Evolutionary conservation across 352 stramenopile genomes (phyloP), one percentile per base, ranked within the genome.

Genomic region (Sclerospora graminicola): DNA sequence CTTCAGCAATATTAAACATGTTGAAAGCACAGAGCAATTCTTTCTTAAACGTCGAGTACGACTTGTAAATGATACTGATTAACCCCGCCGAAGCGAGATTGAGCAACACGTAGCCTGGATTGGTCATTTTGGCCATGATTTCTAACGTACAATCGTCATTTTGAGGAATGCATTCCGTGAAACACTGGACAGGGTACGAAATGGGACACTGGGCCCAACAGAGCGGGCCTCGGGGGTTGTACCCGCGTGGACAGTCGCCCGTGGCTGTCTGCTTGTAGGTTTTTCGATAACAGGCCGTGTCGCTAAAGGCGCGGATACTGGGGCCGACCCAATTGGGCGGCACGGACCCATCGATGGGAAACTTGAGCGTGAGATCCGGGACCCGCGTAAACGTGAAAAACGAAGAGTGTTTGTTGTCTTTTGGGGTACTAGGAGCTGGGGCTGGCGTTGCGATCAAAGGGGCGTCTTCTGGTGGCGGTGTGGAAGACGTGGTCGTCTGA

Each of bases 151-250:
- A 89, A 37, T 84, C 67, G 13, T 70, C 52, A 33, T 85, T 89
- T 24, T 84, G 66, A 3, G 69, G 74, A 26, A 87, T 64, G 34
- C 77, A 87, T 38, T 89, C 69, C 30, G 70, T 63, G 37, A 71
- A 54, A 34, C 77, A 89, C 45, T 82, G 48, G 14, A 89, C 72
- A 0, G 78, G 78, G 57, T 84, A 89, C 27, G 82, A 58, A 7
- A 87, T 45, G 0, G 78, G 78, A 29, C 78, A 89, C 41, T 85
- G 57, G 0, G 74, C 62, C 77, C 73, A 89, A 48, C 77, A 89
- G 0, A 48, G 64, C 11, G 54, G 54, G 24, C 70, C 40, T 1
- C 60, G 75, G 18, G 48, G 55, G 29, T 65, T 45, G 54, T 81
- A 84, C 1, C 69, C 64, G 5, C 47, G 42, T 1, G 66, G 53